Evolutionary conservation across 257 asterid genomes (phyloP).

Genomic region (Nicotiana sylvestris): DNA sequence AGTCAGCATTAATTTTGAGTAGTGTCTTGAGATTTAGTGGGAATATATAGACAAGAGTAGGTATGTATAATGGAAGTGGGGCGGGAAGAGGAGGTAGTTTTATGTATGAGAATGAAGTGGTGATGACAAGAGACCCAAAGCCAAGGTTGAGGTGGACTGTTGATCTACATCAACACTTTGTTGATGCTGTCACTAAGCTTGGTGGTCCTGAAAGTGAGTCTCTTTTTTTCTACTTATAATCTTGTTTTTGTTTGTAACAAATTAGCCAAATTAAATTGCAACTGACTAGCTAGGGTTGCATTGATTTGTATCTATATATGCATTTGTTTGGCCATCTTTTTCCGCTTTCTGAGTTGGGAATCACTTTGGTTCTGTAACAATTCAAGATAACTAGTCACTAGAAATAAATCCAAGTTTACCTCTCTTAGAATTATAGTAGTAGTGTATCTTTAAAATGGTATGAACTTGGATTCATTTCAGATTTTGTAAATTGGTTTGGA

Average conservation of each 20-base stretch:
- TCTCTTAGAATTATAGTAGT: neutral
- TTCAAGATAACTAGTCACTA: neutral
- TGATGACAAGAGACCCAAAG: conserved; percentile 45
- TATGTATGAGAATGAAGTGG: conserved; percentile 15
- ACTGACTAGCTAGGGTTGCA: neutral
- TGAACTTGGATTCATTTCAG: neutral
- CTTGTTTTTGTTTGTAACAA: neutral
- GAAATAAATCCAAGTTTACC: too few species aligned
- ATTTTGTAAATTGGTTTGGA: neutral
- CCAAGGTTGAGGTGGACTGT: conserved; percentile 47
- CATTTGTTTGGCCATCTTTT: neutral
- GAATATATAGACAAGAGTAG: neutral
- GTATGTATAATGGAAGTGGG: neutral
- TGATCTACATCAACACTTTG: conserved; percentile 45
- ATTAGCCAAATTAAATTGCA: neutral
- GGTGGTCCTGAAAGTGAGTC: conserved; percentile 47
- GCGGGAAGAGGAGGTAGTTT: neutral
- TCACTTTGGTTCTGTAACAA: neutral
- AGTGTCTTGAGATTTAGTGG: neutral
- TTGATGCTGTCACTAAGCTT: conserved; percentile 46
- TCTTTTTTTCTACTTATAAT: neutral
- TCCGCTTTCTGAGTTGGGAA: neutral
- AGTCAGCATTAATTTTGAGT: conserved; percentile 9
- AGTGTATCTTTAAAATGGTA: neutral
- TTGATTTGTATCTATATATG: neutral